Percentiles rank a stretch among this genome's conserved stretches.
Evolutionary conservation across 1,284 basidiomycete genomes (phyloP).

Genomic region (Leucoagaricus sp.): DNA sequence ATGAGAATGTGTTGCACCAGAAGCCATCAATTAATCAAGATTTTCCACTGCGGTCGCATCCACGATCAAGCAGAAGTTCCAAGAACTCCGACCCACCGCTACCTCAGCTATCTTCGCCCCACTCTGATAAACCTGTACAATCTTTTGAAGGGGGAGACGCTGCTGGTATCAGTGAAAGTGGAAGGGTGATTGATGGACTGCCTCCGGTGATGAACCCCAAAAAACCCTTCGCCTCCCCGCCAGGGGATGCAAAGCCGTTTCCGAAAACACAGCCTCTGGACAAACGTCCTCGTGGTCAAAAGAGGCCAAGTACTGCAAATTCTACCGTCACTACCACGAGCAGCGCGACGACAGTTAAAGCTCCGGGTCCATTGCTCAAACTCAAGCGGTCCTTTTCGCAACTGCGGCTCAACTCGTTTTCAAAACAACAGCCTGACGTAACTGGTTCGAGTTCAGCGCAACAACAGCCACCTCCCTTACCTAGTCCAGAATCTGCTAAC

Average conservation of each 20-base stretch:
- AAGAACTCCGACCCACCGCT: not conserved
- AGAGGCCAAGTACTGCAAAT: constrained; percentile 5
- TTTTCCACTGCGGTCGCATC: constrained; percentile 1
- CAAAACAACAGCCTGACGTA: constrained; percentile 6
- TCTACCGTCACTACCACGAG: constrained; percentile 1
- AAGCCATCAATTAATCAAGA: constrained; percentile 9
- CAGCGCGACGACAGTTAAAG: not conserved
- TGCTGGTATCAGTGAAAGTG: not conserved
- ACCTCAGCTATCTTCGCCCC: not conserved
- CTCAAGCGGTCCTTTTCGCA: constrained; percentile 12
- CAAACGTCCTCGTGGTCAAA: not conserved
- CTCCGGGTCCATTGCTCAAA: constrained; percentile 2
- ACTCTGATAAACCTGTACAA: not conserved
- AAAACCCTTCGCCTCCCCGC: not conserved
- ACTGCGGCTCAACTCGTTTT: constrained; percentile 3
- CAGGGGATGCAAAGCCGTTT: not conserved
- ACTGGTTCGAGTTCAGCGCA: not conserved
- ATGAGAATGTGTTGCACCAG: constrained; percentile 3
- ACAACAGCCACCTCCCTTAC: not conserved
- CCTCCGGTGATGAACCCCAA: not conserved
- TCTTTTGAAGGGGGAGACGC: not conserved
- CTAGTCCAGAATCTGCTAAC: not conserved
- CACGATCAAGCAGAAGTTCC: constrained; percentile 4
- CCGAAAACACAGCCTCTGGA: constrained; percentile 13
- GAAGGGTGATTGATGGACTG: constrained; percentile 2